These are phyloP conservation scores for Salvia hispanica DNA, from an alignment of 257 asterid genomes.

Conservation along the genomic window DNA sequence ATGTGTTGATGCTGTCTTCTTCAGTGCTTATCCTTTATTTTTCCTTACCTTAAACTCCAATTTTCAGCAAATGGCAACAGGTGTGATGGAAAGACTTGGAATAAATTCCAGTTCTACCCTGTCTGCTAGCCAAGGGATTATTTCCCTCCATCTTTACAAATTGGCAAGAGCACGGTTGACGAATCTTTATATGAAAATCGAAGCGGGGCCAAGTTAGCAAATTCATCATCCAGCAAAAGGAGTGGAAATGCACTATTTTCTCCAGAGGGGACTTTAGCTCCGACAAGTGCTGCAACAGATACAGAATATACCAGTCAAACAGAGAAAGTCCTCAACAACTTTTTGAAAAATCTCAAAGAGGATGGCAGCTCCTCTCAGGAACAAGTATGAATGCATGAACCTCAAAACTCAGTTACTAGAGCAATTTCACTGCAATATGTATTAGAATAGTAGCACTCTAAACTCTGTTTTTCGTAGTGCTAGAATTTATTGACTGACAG, in stretches of 20 bases:
- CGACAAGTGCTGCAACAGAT: constrained; percentile 37
- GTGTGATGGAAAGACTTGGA: constrained; percentile 61
- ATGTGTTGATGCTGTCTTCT: constrained; percentile 38
- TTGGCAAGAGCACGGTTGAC: constrained; percentile 38
- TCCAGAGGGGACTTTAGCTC: constrained; percentile 39
- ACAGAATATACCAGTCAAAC: constrained; percentile 56
- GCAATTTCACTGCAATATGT: constrained; percentile 16
- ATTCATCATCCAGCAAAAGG: constrained; percentile 39
- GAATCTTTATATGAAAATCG: constrained; percentile 43
- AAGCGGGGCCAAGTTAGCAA: constrained; percentile 31
- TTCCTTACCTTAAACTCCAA: constrained; percentile 34
- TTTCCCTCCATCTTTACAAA: constrained; percentile 56
- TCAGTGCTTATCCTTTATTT: background rate
- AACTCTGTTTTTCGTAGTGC: background rate
- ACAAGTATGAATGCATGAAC: constrained; percentile 49
- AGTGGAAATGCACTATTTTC: constrained; percentile 37
- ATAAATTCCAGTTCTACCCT: constrained; percentile 47
- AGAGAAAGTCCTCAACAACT: constrained; percentile 60
- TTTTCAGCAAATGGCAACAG: constrained; percentile 61
- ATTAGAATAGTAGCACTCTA: constrained; percentile 10
- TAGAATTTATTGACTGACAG: background rate
- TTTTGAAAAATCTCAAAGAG: constrained; percentile 60
- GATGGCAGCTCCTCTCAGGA: constrained; percentile 47
- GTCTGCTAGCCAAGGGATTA: constrained; percentile 49
- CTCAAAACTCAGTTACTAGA: background rate